Conservation (phyloP, 2,329 filamentous ascomycete genomes). For the Fusarium floridanum region DNA sequence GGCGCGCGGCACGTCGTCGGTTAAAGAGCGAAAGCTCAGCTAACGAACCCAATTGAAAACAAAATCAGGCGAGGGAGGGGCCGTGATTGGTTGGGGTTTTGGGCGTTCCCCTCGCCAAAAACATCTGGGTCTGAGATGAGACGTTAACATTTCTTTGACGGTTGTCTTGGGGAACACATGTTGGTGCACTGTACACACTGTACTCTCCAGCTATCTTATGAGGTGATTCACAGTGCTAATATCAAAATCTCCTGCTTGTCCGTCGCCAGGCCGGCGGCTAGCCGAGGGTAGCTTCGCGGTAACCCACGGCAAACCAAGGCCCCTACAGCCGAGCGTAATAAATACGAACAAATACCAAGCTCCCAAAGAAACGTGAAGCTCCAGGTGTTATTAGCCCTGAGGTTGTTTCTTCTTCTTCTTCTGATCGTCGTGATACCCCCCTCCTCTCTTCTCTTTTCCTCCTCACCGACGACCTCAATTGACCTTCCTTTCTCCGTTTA, state of each 20-base stretch:
- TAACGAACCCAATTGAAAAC: conserved; percentile 13
- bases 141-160: neutral
- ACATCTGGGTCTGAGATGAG: conserved; percentile 7
- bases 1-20: conserved; percentile 17
- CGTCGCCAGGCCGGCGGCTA: conserved; percentile 37
- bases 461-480: conserved; percentile 14
- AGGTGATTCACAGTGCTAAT: neutral
- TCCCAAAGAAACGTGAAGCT: conserved; percentile 27
- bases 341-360: conserved; percentile 37
- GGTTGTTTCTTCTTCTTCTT: conserved; percentile 11
- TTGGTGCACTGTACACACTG: conserved; percentile 3
- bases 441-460: conserved; percentile 6
- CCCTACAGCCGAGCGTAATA: conserved; percentile 45
- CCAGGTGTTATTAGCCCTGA: conserved; percentile 23
- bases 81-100: conserved; percentile 17
- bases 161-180: conserved; percentile 1
- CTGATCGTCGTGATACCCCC: conserved; percentile 34
- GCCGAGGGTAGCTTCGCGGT: conserved; percentile 46
- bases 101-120: conserved; percentile 21
- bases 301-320: conserved; percentile 41
- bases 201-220: neutral
- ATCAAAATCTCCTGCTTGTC: neutral
- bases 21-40: neutral
- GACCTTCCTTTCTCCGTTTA: conserved; percentile 30
- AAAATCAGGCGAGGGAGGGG: conserved; percentile 6